A percentile compares a stretch with the other conserved stretches of the same genome.
phyloP scores from a whole-genome alignment of 768 basidiomycete species.

The Mycena leptocephala region DNA sequence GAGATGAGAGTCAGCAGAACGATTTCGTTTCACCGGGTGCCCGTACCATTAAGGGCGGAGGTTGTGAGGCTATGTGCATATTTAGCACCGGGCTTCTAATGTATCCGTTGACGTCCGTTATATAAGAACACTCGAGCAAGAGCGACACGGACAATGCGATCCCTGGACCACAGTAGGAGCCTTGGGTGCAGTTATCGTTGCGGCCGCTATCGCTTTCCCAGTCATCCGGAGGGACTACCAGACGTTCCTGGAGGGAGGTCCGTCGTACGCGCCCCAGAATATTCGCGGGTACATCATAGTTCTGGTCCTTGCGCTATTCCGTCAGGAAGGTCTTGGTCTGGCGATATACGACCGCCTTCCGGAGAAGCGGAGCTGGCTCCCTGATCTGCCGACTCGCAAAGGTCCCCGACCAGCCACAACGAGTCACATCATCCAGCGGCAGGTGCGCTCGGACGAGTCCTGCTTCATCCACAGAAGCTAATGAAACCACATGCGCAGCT shows the following conservation, averaged over 20 bases:
- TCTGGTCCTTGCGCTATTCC: slow-evolving; percentile 27
- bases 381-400: slow-evolving; percentile 14
- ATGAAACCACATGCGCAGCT: neutral
- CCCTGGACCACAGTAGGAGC: neutral
- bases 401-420: slow-evolving; percentile 23
- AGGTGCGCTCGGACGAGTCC: neutral
- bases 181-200: slow-evolving; percentile 6
- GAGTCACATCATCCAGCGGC: slow-evolving; percentile 32
- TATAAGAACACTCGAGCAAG: neutral
- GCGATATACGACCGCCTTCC: slow-evolving; percentile 30
- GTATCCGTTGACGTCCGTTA: neutral
- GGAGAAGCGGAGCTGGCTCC: slow-evolving; percentile 29
- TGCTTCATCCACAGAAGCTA: neutral
- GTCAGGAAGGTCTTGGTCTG: slow-evolving; percentile 17
- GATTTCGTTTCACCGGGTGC: too few species aligned
- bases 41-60: too few species aligned
- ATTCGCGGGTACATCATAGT: slow-evolving; percentile 32
- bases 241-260: slow-evolving; percentile 23
- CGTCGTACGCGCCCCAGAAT: slow-evolving; percentile 34
- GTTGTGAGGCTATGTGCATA: neutral
- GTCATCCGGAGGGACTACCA: slow-evolving; percentile 29
- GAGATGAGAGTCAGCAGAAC: too few species aligned
- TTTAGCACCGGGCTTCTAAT: neutral
- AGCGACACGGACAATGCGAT: neutral
- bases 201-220: slow-evolving; percentile 23